These are phyloP conservation scores for Colletotrichum sp. DNA, from an alignment of 2,329 filamentous ascomycete genomes.

Conservation along the genomic window DNA sequence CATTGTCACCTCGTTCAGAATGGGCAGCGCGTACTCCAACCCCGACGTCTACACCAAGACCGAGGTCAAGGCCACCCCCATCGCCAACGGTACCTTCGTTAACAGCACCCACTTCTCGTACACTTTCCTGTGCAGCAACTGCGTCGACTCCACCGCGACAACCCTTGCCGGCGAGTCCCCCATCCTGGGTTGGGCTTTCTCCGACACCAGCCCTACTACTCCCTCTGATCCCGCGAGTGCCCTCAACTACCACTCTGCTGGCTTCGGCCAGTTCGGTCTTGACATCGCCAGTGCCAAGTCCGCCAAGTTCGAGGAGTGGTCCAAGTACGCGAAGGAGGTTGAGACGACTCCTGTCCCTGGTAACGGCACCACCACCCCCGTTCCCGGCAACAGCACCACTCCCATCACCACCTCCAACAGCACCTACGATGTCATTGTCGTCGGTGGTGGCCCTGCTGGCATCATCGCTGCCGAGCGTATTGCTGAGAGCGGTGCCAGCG, in stretches of 20 bases:
- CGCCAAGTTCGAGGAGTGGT: constrained; percentile 25
- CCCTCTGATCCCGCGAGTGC: constrained; percentile 34
- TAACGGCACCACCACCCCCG: constrained; percentile 11
- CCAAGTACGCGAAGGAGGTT: constrained; percentile 10
- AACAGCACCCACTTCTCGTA: constrained; percentile 58
- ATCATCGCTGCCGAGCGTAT: constrained; percentile 39
- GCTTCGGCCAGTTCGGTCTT: constrained; percentile 41
- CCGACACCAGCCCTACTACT: constrained; percentile 33
- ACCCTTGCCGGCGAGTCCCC: constrained; percentile 30
- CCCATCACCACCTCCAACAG: constrained; percentile 28
- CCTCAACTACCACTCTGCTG: constrained; percentile 43
- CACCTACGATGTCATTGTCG: constrained; percentile 45
- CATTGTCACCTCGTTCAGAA: constrained; percentile 35
- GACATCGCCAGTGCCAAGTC: constrained; percentile 36
- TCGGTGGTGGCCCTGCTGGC: constrained; percentile 40
- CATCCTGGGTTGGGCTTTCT: constrained; percentile 45
- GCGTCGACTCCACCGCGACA: constrained; percentile 39
- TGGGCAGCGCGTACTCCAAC: constrained; percentile 47
- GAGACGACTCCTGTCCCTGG: constrained; percentile 4
- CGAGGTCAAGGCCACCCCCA: constrained; percentile 43
- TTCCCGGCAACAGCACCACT: constrained; percentile 27
- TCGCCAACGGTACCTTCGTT: constrained; percentile 55
- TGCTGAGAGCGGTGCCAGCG: constrained; percentile 38
- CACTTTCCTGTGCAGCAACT: constrained; percentile 57
- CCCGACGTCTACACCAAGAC: constrained; percentile 49